These are phyloP conservation scores for Phytophthora ramorum DNA, from an alignment of 352 stramenopile species.

Conservation along the genomic window DNA sequence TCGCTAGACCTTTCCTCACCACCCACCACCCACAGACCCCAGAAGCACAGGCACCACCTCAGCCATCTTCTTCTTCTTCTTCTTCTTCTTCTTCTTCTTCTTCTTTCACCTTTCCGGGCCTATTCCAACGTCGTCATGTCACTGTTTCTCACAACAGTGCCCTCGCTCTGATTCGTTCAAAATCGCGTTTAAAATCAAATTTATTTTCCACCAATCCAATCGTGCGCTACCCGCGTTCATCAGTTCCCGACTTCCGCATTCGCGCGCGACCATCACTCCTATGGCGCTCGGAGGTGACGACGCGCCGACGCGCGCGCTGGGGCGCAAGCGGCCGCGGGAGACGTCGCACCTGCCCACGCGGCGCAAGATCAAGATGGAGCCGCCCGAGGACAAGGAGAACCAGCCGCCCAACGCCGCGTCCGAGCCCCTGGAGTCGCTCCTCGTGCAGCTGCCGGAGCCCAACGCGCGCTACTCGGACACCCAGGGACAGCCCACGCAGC, in stretches of 20 bases:
- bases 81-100: neutral
- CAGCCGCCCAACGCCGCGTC: slow-evolving; percentile 15
- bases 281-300: slow-evolving; percentile 21
- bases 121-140: neutral
- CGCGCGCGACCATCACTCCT: neutral
- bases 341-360: slow-evolving; percentile 27
- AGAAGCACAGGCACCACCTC: slow-evolving; percentile 1
- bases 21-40: neutral
- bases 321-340: slow-evolving; percentile 45
- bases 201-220: neutral
- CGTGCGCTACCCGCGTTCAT: neutral
- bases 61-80: slow-evolving; percentile 10
- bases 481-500: slow-evolving; percentile 12
- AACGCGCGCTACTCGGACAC: slow-evolving; percentile 25
- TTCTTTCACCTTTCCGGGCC: too few species aligned
- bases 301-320: slow-evolving; percentile 1
- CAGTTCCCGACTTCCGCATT: neutral
- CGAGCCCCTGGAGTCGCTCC: slow-evolving; percentile 10
- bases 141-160: neutral
- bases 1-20: slow-evolving; percentile 1
- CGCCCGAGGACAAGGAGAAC: slow-evolving; percentile 54
- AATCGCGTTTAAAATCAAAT: neutral
- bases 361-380: slow-evolving; percentile 40
- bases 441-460: slow-evolving; percentile 21
- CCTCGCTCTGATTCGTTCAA: neutral